Conservation (phyloP, 2,329 filamentous ascomycete species). For the Cadophora sp. region DNA sequence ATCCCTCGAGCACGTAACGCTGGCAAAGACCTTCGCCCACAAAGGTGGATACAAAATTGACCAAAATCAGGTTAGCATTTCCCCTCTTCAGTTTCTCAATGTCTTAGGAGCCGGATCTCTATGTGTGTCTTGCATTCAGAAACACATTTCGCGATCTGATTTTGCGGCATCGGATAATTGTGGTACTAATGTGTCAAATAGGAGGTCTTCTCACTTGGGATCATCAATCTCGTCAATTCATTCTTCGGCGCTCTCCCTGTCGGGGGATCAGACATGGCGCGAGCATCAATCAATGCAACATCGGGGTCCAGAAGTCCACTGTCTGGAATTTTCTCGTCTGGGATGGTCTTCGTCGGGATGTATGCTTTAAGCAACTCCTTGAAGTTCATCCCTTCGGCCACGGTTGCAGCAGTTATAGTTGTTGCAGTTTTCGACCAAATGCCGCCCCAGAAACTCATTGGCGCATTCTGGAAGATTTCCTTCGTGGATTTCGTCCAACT, state of each 20-base stretch:
- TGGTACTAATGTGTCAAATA: too few relatives aligned
- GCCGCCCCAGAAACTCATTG: conserved; percentile 44
- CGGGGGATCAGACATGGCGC: conserved; percentile 71
- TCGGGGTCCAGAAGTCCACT: conserved; percentile 68
- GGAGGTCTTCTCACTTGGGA: conserved; percentile 68
- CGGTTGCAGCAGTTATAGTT: conserved; percentile 66
- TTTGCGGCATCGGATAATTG: too few relatives aligned
- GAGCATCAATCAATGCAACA: conserved; percentile 71
- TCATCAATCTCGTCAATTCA: conserved; percentile 69
- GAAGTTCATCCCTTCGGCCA: conserved; percentile 73
- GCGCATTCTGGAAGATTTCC: conserved; percentile 69
- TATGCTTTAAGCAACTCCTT: conserved; percentile 66
- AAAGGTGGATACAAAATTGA: conserved; percentile 69
- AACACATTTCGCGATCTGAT: too few relatives aligned
- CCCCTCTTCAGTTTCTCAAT: too few relatives aligned
- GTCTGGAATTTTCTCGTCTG: conserved; percentile 65
- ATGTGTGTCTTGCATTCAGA: too few relatives aligned
- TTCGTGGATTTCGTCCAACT: conserved; percentile 68
- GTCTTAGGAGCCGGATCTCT: too few relatives aligned
- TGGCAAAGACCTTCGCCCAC: conserved; percentile 68
- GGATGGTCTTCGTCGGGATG: conserved; percentile 66
- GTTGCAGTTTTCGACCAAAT: conserved; percentile 47
- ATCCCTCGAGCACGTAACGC: conserved; percentile 66
- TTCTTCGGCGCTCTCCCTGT: conserved; percentile 70
- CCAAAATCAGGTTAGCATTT: conserved; percentile 56